Evolutionary conservation across 495 filamentous ascomycete genomes (phyloP).

Genomic region (Elaphomyces granulatus): DNA sequence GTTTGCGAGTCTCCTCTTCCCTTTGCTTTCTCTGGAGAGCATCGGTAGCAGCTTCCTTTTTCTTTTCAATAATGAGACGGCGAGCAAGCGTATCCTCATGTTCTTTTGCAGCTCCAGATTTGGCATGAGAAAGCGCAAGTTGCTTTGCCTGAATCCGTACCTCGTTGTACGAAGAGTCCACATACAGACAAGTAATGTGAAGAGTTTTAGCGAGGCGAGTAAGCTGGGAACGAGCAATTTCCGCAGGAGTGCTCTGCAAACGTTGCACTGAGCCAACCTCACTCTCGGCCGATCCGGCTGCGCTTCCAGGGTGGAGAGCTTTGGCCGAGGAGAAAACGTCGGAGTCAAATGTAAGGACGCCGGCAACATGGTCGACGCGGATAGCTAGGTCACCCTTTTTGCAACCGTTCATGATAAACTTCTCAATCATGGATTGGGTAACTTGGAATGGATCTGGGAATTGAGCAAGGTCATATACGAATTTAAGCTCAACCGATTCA

Average conservation of each 20-base stretch:
- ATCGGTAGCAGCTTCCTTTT: constrained; percentile 84
- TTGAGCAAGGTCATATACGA: constrained; percentile 84
- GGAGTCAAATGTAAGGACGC: constrained; percentile 90
- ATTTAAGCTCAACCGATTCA: constrained; percentile 89
- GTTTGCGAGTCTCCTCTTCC: constrained; percentile 77
- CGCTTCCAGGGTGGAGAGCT: constrained; percentile 73
- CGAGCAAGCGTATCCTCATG: constrained; percentile 78
- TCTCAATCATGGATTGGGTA: constrained; percentile 81
- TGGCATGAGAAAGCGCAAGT: constrained; percentile 62
- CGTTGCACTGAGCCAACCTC: constrained; percentile 80
- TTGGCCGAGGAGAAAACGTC: constrained; percentile 97
- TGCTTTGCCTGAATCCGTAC: constrained; percentile 64
- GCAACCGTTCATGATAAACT: constrained; percentile 99
- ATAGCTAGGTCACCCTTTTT: constrained; percentile 98
- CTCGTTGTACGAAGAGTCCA: constrained; percentile 77
- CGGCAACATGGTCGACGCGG: constrained; percentile 86
- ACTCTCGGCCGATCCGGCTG: constrained; percentile 74
- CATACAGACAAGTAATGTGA: constrained; percentile 85
- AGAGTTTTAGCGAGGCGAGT: constrained; percentile 81
- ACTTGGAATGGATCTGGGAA: constrained; percentile 98
- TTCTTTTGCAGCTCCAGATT: constrained; percentile 78
- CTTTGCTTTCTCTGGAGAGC: constrained; percentile 75
- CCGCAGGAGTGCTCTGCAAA: constrained; percentile 91
- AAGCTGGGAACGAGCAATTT: constrained; percentile 92
- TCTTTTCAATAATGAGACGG: constrained; percentile 84